Evolutionary conservation across 805 yeast species (phyloP).

Genomic region (Candida glaebosa): DNA sequence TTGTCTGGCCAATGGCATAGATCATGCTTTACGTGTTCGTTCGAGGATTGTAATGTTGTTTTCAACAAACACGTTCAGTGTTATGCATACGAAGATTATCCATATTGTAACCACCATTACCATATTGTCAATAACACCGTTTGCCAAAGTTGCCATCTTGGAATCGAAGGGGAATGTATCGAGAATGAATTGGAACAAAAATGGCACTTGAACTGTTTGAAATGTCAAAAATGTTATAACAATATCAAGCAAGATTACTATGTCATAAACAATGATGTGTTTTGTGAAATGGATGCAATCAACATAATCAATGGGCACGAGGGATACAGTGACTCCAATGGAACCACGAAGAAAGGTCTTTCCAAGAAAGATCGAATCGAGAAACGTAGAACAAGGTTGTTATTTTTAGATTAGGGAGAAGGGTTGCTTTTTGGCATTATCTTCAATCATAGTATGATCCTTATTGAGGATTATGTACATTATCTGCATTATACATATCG

Average conservation of each 20-base stretch:
- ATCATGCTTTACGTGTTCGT: slow-evolving; percentile 71
- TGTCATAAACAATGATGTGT: slow-evolving; percentile 46
- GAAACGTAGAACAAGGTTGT: slow-evolving; percentile 41
- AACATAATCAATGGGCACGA: slow-evolving; percentile 23
- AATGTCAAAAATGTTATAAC: slow-evolving; percentile 58
- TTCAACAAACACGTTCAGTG: slow-evolving; percentile 63
- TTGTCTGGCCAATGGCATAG: slow-evolving; percentile 94
- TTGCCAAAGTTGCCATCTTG: slow-evolving; percentile 66
- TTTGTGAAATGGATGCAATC: slow-evolving; percentile 49
- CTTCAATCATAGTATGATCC: too few relatives aligned
- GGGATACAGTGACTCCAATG: slow-evolving; percentile 17
- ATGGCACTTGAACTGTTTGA: slow-evolving; percentile 73
- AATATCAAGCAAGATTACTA: slow-evolving; percentile 54
- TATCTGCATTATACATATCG: too few relatives aligned
- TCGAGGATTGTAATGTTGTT: slow-evolving; percentile 46
- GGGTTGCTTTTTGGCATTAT: too few relatives aligned
- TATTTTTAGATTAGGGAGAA: slow-evolving; percentile 26
- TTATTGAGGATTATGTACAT: too few relatives aligned
- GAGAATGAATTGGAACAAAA: slow-evolving; percentile 69
- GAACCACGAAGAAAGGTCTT: slow-evolving; percentile 18
- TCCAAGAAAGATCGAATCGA: slow-evolving; percentile 33
- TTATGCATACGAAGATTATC: slow-evolving; percentile 74
- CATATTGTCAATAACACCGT: slow-evolving; percentile 73
- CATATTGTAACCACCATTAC: slow-evolving; percentile 77
- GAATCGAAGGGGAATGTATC: slow-evolving; percentile 89